Conservation (phyloP, 2,329 filamentous ascomycete species). For the Trichoderma semiorbis region DNA sequence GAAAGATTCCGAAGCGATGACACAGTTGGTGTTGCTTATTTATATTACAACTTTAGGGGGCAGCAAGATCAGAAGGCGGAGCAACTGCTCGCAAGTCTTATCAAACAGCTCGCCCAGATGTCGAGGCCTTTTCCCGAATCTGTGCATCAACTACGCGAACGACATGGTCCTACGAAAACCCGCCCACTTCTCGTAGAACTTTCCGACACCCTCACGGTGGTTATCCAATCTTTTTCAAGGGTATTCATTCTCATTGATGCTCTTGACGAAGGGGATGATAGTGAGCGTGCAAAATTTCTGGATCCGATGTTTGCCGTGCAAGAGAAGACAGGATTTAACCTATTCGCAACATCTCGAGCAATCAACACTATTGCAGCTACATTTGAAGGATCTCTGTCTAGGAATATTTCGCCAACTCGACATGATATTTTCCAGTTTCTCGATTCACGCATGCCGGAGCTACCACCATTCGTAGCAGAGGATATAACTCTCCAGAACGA, state of each 20-base stretch:
- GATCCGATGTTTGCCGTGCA: neutral
- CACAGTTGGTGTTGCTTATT: neutral
- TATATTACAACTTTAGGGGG: neutral
- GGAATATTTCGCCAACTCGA: neutral
- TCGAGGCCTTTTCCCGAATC: neutral
- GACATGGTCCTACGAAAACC: neutral
- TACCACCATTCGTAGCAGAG: neutral
- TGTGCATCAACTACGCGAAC: neutral
- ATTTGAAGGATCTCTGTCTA: neutral
- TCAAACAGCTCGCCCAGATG: neutral
- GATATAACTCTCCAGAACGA: neutral
- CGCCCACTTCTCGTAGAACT: neutral
- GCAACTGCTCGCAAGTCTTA: neutral
- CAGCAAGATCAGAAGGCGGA: neutral
- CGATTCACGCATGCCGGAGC: neutral
- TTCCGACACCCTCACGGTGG: neutral
- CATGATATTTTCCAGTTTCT: neutral
- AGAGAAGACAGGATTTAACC: neutral
- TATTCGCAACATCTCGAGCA: neutral
- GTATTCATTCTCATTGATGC: constrained; percentile 6
- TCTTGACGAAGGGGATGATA: neutral
- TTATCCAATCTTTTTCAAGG: neutral
- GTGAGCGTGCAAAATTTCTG: neutral
- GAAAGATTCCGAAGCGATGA: neutral
- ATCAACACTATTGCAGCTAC: neutral